Base-by-base conservation (phyloP, 2,329 filamentous ascomycete species). In the Sclerotinia trifoliorum region DNA sequence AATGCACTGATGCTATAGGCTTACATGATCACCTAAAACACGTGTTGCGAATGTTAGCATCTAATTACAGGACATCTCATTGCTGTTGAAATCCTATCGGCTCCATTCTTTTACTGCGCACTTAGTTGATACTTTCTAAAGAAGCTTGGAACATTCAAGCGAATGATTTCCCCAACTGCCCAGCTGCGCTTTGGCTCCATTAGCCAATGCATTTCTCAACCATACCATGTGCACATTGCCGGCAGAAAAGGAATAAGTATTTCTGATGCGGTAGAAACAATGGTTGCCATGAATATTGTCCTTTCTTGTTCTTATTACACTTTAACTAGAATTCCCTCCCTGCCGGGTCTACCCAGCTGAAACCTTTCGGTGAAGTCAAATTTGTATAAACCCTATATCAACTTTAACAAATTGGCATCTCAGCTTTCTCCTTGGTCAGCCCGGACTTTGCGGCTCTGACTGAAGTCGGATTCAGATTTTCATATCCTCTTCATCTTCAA, bases 51-150 rank as follows among this genome's bases (percentile, higher is more conserved):
- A 73, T 39, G 77, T 89, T 51, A 70, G 88, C 91, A 78, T 88
- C 76, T 73, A 46, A 70, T 71, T 19, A 85, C 86, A 68, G 91
- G 91, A 76, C 90, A 91, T 84, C 80, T 93, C 69, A 81, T 94
- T 74, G 88, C 90, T 63, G 91, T 91, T 74, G 91, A 91, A 76
- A 92, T 93, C 78, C 90, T 91, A 73, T 92, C 89, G 13, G 89
- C 91, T 76, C n/a, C n/a, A n/a, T n/a, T n/a, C n/a, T n/a, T n/a
- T n/a, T n/a, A n/a, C n/a, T n/a, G n/a, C n/a, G n/a, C n/a, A n/a
- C n/a, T n/a, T n/a, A n/a, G n/a, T n/a, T n/a, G n/a, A n/a, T n/a
- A n/a, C n/a, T n/a, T n/a, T n/a, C n/a, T n/a, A n/a, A n/a, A n/a
- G n/a, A n/a, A n/a, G n/a, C n/a, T n/a, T n/a, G n/a, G n/a, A n/a